Conservation (phyloP, 441 rosid species). For the Gossypium schwendimanii region DNA sequence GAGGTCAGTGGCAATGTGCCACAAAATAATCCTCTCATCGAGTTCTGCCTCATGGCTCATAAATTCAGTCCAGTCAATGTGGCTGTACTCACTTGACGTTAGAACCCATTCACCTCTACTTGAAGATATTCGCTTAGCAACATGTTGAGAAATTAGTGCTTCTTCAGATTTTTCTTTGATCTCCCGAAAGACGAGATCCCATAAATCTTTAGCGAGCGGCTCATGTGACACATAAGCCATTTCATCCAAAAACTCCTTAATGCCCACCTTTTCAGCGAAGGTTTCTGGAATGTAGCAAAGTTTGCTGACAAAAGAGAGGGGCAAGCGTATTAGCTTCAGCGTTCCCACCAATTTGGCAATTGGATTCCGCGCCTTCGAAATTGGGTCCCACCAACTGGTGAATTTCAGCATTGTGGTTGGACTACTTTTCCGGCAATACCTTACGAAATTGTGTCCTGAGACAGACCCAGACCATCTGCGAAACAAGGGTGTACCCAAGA, state of each 20-base stretch:
- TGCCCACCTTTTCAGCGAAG: too few species aligned
- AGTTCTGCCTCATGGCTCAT: conserved; percentile 24
- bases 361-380: too few species aligned
- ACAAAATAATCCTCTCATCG: conserved; percentile 47
- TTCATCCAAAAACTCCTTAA: conserved; percentile 15
- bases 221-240: conserved; percentile 9
- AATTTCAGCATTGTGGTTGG: conserved; percentile 16
- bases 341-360: too few species aligned
- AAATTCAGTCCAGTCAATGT: conserved; percentile 16
- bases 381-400: conserved; percentile 2
- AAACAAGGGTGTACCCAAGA: background rate
- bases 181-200: conserved; percentile 26
- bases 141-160: too few species aligned
- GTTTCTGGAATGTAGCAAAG: too few species aligned
- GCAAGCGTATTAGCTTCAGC: too few species aligned
- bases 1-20: conserved; percentile 58
- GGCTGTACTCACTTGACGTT: background rate
- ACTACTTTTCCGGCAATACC: conserved; percentile 19
- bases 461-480: conserved; percentile 42
- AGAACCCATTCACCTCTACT: background rate
- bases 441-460: conserved; percentile 30
- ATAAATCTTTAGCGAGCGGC: conserved; percentile 21
- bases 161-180: conserved; percentile 14
- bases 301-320: too few species aligned
- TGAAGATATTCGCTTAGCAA: background rate